Base-by-base conservation (phyloP, 495 filamentous ascomycete species). In the Daldinia decipiens region DNA sequence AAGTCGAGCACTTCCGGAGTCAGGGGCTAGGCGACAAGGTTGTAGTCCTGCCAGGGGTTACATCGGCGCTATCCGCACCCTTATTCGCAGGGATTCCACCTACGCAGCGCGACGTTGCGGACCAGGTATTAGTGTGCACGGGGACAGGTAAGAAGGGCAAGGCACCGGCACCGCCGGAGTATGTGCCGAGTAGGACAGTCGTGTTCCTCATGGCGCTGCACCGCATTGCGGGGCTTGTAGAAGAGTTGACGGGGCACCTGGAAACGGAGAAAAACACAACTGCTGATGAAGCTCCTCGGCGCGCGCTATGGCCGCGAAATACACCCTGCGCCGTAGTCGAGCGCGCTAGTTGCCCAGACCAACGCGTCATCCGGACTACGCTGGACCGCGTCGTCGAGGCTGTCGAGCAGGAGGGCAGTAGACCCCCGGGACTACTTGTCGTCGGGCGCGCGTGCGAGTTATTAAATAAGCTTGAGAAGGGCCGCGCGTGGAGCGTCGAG, bases 121-220 rank as follows among this genome's bases (percentile, higher is more conserved):
- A 98, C 74, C 94, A 98, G 79, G 90, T 98, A 1, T 82, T 99
- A 17, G 86, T 99, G 24, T 97, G 95, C 77, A 99, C 95, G 0
- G 96, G 96, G 3, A 98, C 96, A 0, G 95, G 95, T 11, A 86
- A 95, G 72, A 96, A 95, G 81, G 95, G 96, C n/a, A 89, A 87
- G 61, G 83, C 92, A 2, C 92, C 93, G 0, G 83, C 87, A 21
- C 93, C 93, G 43, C 96, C 95, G 0, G 88, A 90, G 68, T 97
- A 88, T 75, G 88, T 94, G 2, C 77, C 80, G 0, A 90, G 86
- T 3, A 85, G 93, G 64, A 99, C 95, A 0, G 92, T 94, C 4
- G 91, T 99, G n/a, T 97, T 98, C 62, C 79, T 99, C 29, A 99
- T 99, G 95, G 92, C 93, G 32, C 80, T 99, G 65, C 95, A 99